phyloP scores from a whole-genome alignment of 78 protist species.

The Trichosphaerium sp. region DNA sequence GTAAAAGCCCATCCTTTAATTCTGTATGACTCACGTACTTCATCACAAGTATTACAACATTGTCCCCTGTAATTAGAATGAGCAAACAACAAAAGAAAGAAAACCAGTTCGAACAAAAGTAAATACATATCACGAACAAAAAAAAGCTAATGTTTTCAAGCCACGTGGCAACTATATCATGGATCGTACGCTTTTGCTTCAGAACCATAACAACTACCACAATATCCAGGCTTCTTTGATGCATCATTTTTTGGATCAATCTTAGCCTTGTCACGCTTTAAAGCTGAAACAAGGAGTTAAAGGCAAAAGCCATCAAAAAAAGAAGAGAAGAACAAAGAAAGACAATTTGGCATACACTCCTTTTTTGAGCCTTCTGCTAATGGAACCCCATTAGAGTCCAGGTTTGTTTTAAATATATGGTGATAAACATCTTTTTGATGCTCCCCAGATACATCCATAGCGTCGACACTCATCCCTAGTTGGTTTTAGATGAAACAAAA shows the following conservation, averaged over 20 bases:
- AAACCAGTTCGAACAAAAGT: too few species aligned
- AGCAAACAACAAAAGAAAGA: too few species aligned
- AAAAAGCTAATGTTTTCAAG: too few species aligned
- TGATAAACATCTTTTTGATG: constrained; percentile 64
- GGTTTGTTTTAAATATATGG: constrained; percentile 35
- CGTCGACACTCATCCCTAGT: constrained; percentile 54
- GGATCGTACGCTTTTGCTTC: constrained; percentile 30
- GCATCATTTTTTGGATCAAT: not conserved
- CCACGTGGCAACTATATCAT: too few species aligned
- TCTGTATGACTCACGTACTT: constrained; percentile 57
- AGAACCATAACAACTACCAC: constrained; percentile 86
- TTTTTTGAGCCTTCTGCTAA: constrained; percentile 8
- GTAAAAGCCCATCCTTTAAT: constrained; percentile 66
- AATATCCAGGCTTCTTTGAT: constrained; percentile 4
- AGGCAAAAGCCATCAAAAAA: not conserved
- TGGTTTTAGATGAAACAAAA: not conserved
- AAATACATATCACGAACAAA: too few species aligned
- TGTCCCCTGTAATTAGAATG: too few species aligned
- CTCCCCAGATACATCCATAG: constrained; percentile 80
- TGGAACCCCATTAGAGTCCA: constrained; percentile 14
- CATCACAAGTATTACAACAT: constrained; percentile 87
- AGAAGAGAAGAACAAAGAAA: not conserved
- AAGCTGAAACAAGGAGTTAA: not conserved
- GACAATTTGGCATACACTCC: not conserved
- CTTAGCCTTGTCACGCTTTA: not conserved